Evolutionary conservation across 2,329 filamentous ascomycete species (phyloP), one percentile per base, ranked within the genome.

Genomic region (Colletotrichum nymphaeae): DNA sequence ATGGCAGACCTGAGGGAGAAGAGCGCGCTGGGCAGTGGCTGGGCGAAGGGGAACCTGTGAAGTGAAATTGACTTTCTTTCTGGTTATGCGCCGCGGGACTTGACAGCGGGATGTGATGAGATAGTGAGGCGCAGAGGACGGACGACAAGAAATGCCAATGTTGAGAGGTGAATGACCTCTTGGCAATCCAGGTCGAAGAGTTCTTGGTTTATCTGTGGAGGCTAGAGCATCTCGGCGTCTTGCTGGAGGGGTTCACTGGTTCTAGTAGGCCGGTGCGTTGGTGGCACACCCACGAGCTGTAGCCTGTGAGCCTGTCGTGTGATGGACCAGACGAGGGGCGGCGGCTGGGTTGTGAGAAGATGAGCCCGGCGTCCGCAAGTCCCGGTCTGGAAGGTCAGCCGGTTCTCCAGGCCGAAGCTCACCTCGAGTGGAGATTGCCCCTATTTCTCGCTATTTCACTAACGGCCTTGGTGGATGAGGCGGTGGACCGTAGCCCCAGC

Each of bases 371-470:
- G 67, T 64, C 60, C 67, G 67, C 55, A 62, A 22, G 67, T 66
- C 60, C 67, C 71, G 71, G 71, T 65, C 67, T 73, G 62, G 71
- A 70, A 73, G 60, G 7, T 57, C 59, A 69, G 69, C 69, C 65
- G 65, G 42, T 59, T 24, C 53, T 69, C 65, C 64, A 72, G 64
- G 65, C 66, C 65, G 53, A 59, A 46, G 58, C 58, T 64, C 59
- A 56, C 66, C 28, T 69, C 37, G 71, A 57, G 63, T 71, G 71
- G 71, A 73, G 71, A 73, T 73, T 73, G 62, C 71, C 71, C 71
- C 71, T 71, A 73, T 73, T 70, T 64, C 60, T 63, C 58, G 65
- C 6, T 52, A 63, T 63, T 5, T 59, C 58, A 58, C 59, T 60
- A 72, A 72, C 42, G 24, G 58, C 42, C 22, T 55, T 55, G 66